phyloP scores from a whole-genome alignment of 768 basidiomycete genomes.

The Suillus subalutaceus region DNA sequence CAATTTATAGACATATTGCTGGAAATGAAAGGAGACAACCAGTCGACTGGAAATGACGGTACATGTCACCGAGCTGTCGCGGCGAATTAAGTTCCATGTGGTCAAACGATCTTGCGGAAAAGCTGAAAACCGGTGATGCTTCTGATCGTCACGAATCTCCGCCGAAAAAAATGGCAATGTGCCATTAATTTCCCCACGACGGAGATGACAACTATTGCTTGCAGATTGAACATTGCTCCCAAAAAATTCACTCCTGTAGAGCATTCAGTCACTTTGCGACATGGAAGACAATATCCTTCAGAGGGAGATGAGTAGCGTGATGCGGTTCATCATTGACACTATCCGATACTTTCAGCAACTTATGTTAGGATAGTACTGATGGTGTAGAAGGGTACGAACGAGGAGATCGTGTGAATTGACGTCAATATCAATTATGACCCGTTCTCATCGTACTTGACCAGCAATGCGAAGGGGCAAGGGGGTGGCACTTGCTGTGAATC shows the following conservation, averaged over 20 bases:
- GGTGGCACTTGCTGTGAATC: background rate
- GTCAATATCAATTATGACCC: background rate
- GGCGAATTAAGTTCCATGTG: background rate
- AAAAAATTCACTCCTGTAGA: background rate
- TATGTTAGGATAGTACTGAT: background rate
- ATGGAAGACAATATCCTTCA: background rate
- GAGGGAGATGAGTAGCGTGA: background rate
- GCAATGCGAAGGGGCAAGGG: background rate
- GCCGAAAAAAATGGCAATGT: background rate
- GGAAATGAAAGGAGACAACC: background rate
- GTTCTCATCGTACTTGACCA: background rate
- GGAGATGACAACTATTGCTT: background rate
- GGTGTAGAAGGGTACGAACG: constrained; percentile 4
- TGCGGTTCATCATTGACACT: background rate
- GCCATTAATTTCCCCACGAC: background rate
- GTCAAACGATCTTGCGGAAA: background rate
- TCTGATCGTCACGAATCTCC: background rate
- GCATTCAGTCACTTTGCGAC: background rate
- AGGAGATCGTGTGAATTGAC: constrained; percentile 3
- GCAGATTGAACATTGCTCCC: background rate
- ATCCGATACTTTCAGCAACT: background rate
- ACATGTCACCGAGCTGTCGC: background rate
- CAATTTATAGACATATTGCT: background rate
- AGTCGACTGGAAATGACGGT: background rate
- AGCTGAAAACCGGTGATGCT: background rate